A percentile compares a stretch with the other conserved stretches of the same genome.
Conservation (phyloP, 345 rosid species). For the Eucalyptus polyanthemos region DNA sequence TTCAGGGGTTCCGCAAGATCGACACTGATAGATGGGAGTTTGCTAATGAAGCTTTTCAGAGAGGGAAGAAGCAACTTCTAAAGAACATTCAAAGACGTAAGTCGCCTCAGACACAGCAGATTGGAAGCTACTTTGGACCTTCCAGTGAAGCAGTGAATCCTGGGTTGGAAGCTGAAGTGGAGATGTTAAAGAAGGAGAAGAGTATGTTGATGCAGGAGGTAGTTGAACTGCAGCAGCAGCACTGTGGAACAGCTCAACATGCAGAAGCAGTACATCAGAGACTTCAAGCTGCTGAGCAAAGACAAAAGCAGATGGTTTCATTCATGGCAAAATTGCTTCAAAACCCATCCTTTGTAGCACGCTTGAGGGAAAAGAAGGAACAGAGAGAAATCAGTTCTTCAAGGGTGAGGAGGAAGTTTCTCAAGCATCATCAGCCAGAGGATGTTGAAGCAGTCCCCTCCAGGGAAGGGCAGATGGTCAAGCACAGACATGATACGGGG, state of each 20-base stretch:
- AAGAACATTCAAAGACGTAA: constrained; percentile 83
- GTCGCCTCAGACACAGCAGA: constrained; percentile 49
- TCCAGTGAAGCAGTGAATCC: constrained; percentile 22
- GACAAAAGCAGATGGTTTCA: constrained; percentile 70
- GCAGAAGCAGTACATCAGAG: constrained; percentile 42
- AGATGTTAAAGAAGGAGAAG: constrained; percentile 51
- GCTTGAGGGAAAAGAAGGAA: constrained; percentile 38
- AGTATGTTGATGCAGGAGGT: constrained; percentile 47
- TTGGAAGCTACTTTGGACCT: constrained; percentile 40
- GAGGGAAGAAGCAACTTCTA: constrained; percentile 71
- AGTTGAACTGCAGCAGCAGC: constrained; percentile 50
- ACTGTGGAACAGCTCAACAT: constrained; percentile 33
- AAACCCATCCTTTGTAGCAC: constrained; percentile 43
- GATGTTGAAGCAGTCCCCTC: constrained; percentile 15
- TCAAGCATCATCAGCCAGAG: constrained; percentile 39
- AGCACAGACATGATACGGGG: constrained; percentile 23
- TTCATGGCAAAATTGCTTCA: constrained; percentile 68
- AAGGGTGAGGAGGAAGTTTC: constrained; percentile 48
- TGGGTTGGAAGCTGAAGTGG: constrained; percentile 46
- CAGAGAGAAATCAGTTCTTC: constrained; percentile 22
- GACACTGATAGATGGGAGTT: constrained; percentile 94
- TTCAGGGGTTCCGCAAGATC: constrained; percentile 75
- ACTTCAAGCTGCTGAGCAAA: constrained; percentile 52
- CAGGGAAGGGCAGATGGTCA: constrained; percentile 26
- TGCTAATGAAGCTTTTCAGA: constrained; percentile 73